Evolutionary conservation across 345 rosid genomes (phyloP), one percentile per base, ranked within the genome.

Genomic region (Pelargonium nanum): DNA sequence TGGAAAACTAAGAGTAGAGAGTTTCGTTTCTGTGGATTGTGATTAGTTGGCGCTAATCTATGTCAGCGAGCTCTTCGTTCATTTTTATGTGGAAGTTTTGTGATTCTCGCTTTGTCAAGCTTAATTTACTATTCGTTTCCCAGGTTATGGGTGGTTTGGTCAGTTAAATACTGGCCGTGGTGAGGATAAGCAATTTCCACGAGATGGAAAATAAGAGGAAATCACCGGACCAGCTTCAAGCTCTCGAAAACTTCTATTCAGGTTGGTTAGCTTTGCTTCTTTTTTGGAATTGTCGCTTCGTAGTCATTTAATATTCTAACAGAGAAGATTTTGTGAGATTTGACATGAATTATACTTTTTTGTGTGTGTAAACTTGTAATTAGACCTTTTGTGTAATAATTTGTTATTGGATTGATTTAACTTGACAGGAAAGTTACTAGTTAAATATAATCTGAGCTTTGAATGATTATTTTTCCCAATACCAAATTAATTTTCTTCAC

Each of bases 201-300:
- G 48, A 40, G 48, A 40, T 40, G 66, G 79, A 79, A 45, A 78
- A 72, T 78, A 87, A 80, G 86, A 89, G 78, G 73, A 89, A 93
- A 77, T 77, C 96, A 20, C 76, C 82, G 20, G 68, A 61, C 45
- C 97, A 87, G 78, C 80, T 83, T 76, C 71, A 80, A 72, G 82
- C 88, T 53, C 94, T 93, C 34, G 85, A 82, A 72, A 63, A 67
- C 53, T 77, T 81, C 63, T 92, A 82, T 74, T 73, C 77, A 53
- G 88, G 97, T 89, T 24, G 5, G 3, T 19, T 22, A 34, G 19
- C 20, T 52, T 22, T 16, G 57, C 16, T 54, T 19, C 24, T 25
- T 60, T 23, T 21, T 16, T 16, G 45, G 1, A 19, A 1, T 19
- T 23, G n/a, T 17, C 21, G 19, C 32, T 65, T 48, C 26, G 25